Conservation (phyloP, 106 monocot genomes). For the Amphibolis antarctica region DNA sequence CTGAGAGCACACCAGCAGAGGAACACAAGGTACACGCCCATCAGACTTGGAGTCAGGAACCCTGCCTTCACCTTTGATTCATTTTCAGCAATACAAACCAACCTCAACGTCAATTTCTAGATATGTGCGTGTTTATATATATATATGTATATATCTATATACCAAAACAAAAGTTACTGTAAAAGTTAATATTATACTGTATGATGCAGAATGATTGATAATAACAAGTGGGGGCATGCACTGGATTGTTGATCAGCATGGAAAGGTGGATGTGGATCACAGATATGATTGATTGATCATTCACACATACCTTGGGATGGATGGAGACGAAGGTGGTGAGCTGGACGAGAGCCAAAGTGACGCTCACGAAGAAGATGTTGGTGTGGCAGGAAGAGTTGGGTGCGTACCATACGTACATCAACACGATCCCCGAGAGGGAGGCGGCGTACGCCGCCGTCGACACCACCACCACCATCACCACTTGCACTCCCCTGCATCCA, state of each 20-base stretch:
- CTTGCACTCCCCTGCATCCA: constrained; percentile 54
- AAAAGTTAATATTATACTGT: too few species aligned
- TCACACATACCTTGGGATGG: constrained; percentile 49
- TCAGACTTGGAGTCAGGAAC: constrained; percentile 54
- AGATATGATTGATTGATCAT: too few species aligned
- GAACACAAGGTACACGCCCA: constrained; percentile 70
- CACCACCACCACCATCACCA: constrained; percentile 21
- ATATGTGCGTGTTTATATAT: too few species aligned
- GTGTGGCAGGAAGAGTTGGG: constrained; percentile 47
- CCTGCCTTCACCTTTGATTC: constrained; percentile 54
- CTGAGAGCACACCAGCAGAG: constrained; percentile 74
- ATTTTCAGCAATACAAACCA: too few species aligned
- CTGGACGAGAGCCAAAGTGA: constrained; percentile 57
- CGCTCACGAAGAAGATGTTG: constrained; percentile 83
- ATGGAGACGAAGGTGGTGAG: constrained; percentile 58
- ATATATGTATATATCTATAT: too few species aligned
- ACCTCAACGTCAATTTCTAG: background rate
- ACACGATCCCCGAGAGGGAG: constrained; percentile 50
- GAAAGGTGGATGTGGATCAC: too few species aligned
- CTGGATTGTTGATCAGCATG: too few species aligned
- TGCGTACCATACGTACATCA: constrained; percentile 88
- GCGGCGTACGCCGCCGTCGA: constrained; percentile 37
- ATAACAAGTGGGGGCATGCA: too few species aligned
- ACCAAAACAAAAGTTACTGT: too few species aligned
- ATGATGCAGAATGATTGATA: too few species aligned